Evolutionary conservation across 106 monocot species (phyloP), one percentile per base, ranked within the genome.

Genomic region (Acorus gramineus): DNA sequence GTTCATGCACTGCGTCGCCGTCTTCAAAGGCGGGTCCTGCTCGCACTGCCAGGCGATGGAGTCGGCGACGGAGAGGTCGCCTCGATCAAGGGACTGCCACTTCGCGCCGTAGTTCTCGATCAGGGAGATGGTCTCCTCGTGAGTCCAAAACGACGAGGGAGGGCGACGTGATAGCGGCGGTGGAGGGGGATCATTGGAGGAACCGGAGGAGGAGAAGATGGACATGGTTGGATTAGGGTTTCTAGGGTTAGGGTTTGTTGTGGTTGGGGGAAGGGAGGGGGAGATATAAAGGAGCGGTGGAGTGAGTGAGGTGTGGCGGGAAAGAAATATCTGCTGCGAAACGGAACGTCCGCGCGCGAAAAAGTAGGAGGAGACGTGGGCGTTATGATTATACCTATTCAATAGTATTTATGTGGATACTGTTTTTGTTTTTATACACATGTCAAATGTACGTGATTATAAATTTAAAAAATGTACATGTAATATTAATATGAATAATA

Each of bases 1-100:
- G 78, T 96, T 90, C 50, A 90, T 84, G 80, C 96, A 96, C 91
- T 96, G 96, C 63, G 91, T 82, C 54, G 91, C 72, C 65, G 96
- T 83, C 78, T 96, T 96, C 53, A 78, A 67, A 0, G 81, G n/a
- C 13, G 81, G 74, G 43, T 73, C 56, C 61, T 52, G 54, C 57
- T 50, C 14, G 69, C 85, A 86, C 44, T 85, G 81, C 4, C 42
- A 47, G 46, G 70, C 56, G 48, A 96, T 83, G 63, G 71, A 72
- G 54, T 71, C 73, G 56, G 96, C 85, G 10, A 90, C 95, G 9
- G 84, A 74, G 49, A 96, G 84, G 60, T 90, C 83, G 44, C 82
- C 80, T 42, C 87, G 63, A 73, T 82, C 72, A 57, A 90, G 82
- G 50, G 80, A 65, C 72, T 70, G 74, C 90, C 90, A 96, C 71